phyloP scores from a whole-genome alignment of 2,329 filamentous ascomycete species.

The Ophioceras dolichostomum region DNA sequence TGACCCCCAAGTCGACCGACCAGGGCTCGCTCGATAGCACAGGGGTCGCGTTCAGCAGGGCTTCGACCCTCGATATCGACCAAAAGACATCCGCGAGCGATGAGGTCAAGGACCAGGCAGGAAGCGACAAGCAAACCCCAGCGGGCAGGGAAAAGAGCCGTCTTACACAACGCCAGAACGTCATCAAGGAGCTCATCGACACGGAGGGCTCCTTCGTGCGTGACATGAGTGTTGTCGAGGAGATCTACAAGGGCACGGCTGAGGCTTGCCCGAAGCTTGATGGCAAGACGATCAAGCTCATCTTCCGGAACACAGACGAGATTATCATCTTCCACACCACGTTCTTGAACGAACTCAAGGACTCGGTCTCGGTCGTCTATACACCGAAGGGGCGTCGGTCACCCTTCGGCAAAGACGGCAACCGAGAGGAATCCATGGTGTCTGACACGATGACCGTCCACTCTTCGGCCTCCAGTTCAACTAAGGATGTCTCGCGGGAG shows the following conservation, averaged over 20 bases:
- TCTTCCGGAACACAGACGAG: slow-evolving; percentile 89
- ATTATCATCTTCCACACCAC: slow-evolving; percentile 75
- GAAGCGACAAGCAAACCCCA: slow-evolving; percentile 20
- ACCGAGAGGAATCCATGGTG: slow-evolving; percentile 13
- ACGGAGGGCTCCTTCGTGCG: slow-evolving; percentile 85
- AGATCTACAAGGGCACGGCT: slow-evolving; percentile 93
- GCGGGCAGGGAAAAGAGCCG: slow-evolving; percentile 51
- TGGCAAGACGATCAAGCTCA: slow-evolving; percentile 70
- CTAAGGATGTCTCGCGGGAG: slow-evolving; percentile 15
- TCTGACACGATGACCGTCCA: slow-evolving; percentile 17
- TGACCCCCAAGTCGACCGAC: slow-evolving; percentile 33
- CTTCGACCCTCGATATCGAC: slow-evolving; percentile 1
- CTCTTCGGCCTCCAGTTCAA: slow-evolving; percentile 18
- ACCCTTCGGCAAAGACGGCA: slow-evolving; percentile 24
- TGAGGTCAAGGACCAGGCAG: slow-evolving; percentile 1
- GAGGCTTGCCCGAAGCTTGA: slow-evolving; percentile 70
- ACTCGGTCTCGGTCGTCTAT: slow-evolving; percentile 69
- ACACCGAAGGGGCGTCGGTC: slow-evolving; percentile 42
- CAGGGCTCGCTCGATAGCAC: slow-evolving; percentile 29
- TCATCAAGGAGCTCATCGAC: slow-evolving; percentile 85
- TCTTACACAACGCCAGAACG: slow-evolving; percentile 68
- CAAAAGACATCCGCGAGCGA: slow-evolving; percentile 16
- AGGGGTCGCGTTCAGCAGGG: slow-evolving; percentile 12
- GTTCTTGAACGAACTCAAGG: slow-evolving; percentile 71
- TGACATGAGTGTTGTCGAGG: slow-evolving; percentile 94